Evolutionary conservation across 192 early-diverging fungal genomes (phyloP).

Genomic region (Coemansia umbellata): DNA sequence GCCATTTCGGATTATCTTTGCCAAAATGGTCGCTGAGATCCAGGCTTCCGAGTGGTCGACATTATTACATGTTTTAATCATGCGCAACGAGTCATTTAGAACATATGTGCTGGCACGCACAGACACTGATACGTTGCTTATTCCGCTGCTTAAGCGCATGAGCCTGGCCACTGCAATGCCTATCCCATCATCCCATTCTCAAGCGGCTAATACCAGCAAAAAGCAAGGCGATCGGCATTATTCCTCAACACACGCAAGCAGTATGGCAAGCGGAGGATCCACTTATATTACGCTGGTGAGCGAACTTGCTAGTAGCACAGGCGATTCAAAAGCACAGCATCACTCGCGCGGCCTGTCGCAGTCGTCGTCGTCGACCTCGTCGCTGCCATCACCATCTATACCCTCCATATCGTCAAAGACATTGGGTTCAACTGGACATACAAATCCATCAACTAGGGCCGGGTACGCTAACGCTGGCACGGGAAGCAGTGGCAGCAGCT

Average conservation of each 20-base stretch:
- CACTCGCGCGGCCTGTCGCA: neutral
- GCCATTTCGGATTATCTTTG: slow-evolving; percentile 40
- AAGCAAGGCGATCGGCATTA: neutral
- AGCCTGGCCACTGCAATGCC: slow-evolving; percentile 32
- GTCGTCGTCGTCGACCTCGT: slow-evolving; percentile 3
- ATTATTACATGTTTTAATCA: slow-evolving; percentile 29
- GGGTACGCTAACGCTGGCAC: neutral
- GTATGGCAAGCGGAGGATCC: neutral
- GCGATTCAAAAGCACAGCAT: neutral
- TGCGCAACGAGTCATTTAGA: slow-evolving; percentile 36
- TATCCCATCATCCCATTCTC: slow-evolving; percentile 13
- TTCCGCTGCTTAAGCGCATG: slow-evolving; percentile 33
- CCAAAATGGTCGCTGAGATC: slow-evolving; percentile 17
- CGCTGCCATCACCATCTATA: slow-evolving; percentile 2
- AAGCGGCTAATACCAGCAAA: neutral
- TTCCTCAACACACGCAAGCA: neutral
- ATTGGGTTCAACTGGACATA: neutral
- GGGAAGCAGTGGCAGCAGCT: neutral
- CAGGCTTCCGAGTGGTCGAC: slow-evolving; percentile 26
- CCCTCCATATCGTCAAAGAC: neutral
- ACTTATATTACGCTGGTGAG: neutral
- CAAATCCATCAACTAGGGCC: no score
- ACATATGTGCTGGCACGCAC: slow-evolving; percentile 44
- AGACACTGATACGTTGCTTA: slow-evolving; percentile 37
- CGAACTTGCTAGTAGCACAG: neutral